These are phyloP conservation scores for Diaporthe batatas DNA, from an alignment of 2,329 filamentous ascomycete species.

Conservation along the genomic window DNA sequence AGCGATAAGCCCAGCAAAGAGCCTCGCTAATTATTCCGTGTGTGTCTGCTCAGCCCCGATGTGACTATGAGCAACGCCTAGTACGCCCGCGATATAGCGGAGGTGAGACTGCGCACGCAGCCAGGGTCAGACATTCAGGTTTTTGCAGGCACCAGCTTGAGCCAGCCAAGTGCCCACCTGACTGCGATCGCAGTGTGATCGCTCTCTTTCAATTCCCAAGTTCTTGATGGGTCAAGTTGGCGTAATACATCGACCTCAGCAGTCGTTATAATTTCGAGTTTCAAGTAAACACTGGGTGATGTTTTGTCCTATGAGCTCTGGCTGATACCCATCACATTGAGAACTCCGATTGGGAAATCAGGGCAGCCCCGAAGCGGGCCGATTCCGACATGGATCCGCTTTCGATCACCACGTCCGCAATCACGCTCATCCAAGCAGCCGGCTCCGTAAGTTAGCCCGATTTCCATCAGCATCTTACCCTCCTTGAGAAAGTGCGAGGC, in stretches of 20 bases:
- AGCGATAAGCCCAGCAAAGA: not conserved
- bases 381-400: constrained; percentile 37
- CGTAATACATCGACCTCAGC: not conserved
- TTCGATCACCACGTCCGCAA: constrained; percentile 37
- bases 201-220: not conserved
- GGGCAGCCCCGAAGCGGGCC: not conserved
- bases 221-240: not conserved
- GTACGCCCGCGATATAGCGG: not conserved
- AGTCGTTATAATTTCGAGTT: not conserved
- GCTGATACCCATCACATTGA: not conserved
- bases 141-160: not conserved
- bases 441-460: constrained; percentile 38
- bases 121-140: not conserved
- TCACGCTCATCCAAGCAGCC: constrained; percentile 39
- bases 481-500: not conserved
- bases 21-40: not conserved
- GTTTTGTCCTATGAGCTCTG: not conserved
- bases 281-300: not conserved
- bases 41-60: constrained; percentile 19
- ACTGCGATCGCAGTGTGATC: not conserved
- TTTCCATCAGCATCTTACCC: not conserved
- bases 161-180: not conserved
- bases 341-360: not conserved
- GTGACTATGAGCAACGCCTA: not conserved
- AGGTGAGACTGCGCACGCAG: constrained; percentile 5